These are phyloP conservation scores for Dryas octopetala DNA, from an alignment of 306 rosid species.

Conservation along the genomic window DNA sequence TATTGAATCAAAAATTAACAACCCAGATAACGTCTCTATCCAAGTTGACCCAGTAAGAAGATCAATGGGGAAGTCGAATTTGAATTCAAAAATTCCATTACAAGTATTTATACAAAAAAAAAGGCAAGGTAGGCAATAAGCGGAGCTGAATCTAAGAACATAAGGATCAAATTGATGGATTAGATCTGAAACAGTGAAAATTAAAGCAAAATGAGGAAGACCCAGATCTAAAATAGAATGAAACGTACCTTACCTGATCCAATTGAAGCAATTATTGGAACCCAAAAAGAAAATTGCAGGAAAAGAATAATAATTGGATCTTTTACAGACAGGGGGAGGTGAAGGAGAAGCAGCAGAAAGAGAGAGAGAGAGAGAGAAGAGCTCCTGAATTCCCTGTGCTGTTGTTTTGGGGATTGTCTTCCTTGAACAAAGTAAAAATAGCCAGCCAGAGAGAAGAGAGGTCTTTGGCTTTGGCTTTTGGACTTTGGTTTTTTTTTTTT, in stretches of 20 bases:
- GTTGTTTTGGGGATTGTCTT: constrained; percentile 11
- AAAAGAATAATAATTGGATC: constrained; percentile 14
- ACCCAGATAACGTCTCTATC: not conserved
- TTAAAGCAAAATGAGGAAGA: not conserved
- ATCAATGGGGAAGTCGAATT: not conserved
- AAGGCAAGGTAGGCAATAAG: not conserved
- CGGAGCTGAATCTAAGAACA: not conserved
- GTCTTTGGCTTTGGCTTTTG: not conserved
- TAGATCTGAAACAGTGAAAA: constrained; percentile 36
- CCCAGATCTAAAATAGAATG: constrained; percentile 39
- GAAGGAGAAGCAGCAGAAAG: not conserved
- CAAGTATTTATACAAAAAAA: not conserved
- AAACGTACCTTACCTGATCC: not conserved
- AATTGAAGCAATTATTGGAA: constrained; percentile 4
- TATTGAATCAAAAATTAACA: not conserved
- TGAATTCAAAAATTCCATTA: not conserved
- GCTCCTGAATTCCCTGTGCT: constrained; percentile 20
- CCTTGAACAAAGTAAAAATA: not conserved
- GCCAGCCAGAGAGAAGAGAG: not conserved
- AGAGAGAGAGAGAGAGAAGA: not conserved
- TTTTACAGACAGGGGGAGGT: not conserved
- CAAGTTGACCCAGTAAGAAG: not conserved
- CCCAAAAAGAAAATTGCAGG: not conserved
- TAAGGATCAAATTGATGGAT: not conserved
- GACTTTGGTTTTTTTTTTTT: not conserved